A percentile compares a stretch with the other conserved stretches of the same genome.
Conservation (phyloP, 768 basidiomycete genomes). For the Leccinum disarticulatum region DNA sequence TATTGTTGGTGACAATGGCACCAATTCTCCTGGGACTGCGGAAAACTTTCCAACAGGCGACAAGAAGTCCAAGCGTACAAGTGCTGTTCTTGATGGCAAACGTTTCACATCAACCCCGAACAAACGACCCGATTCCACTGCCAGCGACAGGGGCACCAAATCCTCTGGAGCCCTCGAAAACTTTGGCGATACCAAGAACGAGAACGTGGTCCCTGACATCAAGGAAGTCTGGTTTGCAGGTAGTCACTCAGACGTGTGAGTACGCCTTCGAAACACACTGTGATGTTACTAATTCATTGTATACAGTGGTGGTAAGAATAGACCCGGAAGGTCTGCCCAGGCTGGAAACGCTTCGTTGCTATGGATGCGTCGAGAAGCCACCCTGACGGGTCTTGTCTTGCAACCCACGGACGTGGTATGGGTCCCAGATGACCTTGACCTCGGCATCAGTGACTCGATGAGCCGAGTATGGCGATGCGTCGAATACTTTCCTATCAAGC, state of each 20-base stretch:
- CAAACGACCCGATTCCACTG: neutral
- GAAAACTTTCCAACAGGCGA: neutral
- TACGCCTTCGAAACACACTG: neutral
- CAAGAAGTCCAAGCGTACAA: neutral
- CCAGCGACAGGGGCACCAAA: slow-evolving; percentile 28
- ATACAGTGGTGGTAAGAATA: slow-evolving; percentile 24
- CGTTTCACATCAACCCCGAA: neutral
- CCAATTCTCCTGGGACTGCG: neutral
- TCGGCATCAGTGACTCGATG: slow-evolving; percentile 25
- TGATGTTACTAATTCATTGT: neutral
- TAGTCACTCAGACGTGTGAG: slow-evolving; percentile 38
- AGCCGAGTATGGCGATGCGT: slow-evolving; percentile 10
- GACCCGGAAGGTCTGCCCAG: slow-evolving; percentile 20
- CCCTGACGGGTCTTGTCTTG: slow-evolving; percentile 25
- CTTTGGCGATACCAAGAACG: neutral
- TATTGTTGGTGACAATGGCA: neutral
- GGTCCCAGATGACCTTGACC: slow-evolving; percentile 28
- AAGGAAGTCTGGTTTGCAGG: slow-evolving; percentile 71
- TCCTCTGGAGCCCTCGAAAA: neutral
- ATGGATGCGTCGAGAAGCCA: slow-evolving; percentile 37
- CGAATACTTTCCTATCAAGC: slow-evolving; percentile 26
- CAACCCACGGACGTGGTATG: slow-evolving; percentile 27
- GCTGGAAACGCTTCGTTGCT: slow-evolving; percentile 28
- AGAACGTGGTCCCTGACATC: slow-evolving; percentile 29
- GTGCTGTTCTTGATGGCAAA: neutral